A percentile compares a stretch with the other conserved stretches of the same genome.
phyloP scores from a whole-genome alignment of 495 filamentous ascomycete genomes.

The Penicillium chermesinum region DNA sequence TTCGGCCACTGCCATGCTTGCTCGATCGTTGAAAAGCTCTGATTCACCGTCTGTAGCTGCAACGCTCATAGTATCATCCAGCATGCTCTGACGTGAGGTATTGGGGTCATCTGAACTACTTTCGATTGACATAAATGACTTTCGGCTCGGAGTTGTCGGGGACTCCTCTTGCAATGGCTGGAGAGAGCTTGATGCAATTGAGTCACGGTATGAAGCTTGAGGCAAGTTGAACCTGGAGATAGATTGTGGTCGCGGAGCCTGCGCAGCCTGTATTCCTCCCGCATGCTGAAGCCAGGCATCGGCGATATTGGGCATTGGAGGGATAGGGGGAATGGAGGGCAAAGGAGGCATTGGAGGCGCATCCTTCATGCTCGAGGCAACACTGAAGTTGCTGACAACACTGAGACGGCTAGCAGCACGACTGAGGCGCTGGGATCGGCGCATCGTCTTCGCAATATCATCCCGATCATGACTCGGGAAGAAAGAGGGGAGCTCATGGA shows the following conservation, averaged over 20 bases:
- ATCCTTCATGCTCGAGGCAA: conserved; percentile 83
- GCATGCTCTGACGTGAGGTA: conserved; percentile 62
- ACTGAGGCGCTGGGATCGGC: conserved; percentile 84
- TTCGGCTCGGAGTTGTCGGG: conserved; percentile 70
- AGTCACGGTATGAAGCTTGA: conserved; percentile 69
- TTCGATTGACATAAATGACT: conserved; percentile 95
- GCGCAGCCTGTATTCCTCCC: conserved; percentile 35
- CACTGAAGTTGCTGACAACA: conserved; percentile 89
- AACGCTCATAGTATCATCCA: conserved; percentile 71
- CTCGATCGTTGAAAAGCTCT: conserved; percentile 62
- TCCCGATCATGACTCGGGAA: conserved; percentile 93
- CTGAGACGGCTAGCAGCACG: conserved; percentile 86
- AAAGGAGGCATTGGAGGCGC: conserved; percentile 28
- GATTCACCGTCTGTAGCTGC: conserved; percentile 60
- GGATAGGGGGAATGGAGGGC: conserved; percentile 64
- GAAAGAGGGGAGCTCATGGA: conserved; percentile 89
- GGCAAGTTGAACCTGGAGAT: conserved; percentile 55
- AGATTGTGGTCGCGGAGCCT: conserved; percentile 55
- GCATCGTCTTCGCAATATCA: conserved; percentile 88
- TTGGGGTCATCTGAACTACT: conserved; percentile 80
- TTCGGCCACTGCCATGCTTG: conserved; percentile 56
- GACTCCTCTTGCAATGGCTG: conserved; percentile 91
- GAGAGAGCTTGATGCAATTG: conserved; percentile 78
- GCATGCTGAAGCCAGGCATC: conserved; percentile 80
- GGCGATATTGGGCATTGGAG: conserved; percentile 93